Evolutionary conservation across 1,284 basidiomycete species (phyloP).

Genomic region (Retiboletus fuscus): DNA sequence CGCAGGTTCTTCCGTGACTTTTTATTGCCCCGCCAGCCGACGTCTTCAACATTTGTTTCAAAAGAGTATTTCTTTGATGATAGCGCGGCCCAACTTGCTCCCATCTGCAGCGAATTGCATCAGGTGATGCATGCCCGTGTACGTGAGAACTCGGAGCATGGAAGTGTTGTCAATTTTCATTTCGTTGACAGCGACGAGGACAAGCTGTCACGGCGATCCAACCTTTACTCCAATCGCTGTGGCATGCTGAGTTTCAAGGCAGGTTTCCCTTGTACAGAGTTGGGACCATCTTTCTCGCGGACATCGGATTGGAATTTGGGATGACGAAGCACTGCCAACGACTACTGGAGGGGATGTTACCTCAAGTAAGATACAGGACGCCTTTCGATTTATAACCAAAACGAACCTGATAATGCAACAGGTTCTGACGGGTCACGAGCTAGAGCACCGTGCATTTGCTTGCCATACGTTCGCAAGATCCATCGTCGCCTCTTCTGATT

Average conservation of each 20-base stretch:
- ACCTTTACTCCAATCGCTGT: constrained; percentile 74
- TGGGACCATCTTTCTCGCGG: constrained; percentile 76
- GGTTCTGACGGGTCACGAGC: constrained; percentile 76
- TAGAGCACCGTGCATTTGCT: constrained; percentile 80
- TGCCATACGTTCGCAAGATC: constrained; percentile 80
- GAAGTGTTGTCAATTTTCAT: constrained; percentile 21
- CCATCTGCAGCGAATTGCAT: constrained; percentile 70
- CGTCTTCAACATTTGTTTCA: constrained; percentile 57
- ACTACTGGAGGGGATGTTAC: constrained; percentile 80
- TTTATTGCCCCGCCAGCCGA: constrained; percentile 69
- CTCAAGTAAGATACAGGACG: constrained; percentile 64
- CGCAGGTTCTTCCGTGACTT: constrained; percentile 71
- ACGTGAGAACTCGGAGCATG: constrained; percentile 37
- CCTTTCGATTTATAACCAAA: background rate
- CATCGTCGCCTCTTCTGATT: constrained; percentile 63
- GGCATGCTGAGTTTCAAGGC: constrained; percentile 83
- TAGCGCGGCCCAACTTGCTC: constrained; percentile 52
- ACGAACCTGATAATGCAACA: constrained; percentile 43
- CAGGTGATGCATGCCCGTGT: constrained; percentile 74
- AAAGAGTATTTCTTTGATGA: constrained; percentile 65
- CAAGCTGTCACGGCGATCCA: constrained; percentile 73
- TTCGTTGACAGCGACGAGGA: constrained; percentile 56
- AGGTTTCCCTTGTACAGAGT: constrained; percentile 74
- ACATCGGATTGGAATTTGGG: constrained; percentile 79
- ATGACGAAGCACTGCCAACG: constrained; percentile 73